Base-by-base conservation (phyloP, 306 rosid genomes). In the Medicago ruthenica region DNA sequence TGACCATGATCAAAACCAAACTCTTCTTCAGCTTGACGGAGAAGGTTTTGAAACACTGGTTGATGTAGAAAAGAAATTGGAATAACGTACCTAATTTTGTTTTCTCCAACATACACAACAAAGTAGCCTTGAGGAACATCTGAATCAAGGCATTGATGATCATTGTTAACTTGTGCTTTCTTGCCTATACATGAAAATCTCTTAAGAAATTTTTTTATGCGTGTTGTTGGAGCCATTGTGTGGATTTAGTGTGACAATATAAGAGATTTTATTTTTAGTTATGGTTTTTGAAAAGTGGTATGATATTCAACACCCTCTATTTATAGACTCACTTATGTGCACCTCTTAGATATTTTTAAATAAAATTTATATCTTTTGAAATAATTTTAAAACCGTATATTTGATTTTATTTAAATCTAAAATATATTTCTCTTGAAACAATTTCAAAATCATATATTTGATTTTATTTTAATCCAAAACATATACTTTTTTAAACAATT, bases 51-150 rank as follows among this genome's bases (percentile, higher is more conserved):
- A 57, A 96, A 96, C 85, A 90, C 92, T 0, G 99, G 96, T 14
- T 85, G 84, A 16, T 79, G 84, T 4, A 96, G 82, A 64, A 89
- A 82, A 2, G 97, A 90, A 45, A 96, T 85, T 0, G 99, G 99
- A 4, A 96, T 88, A 58, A 96, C 86, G 81, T 90, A 83, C 59
- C 98, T 87, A 86, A 89, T 90, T 54, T 98, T 81, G 64, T 92
- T 92, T 64, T 88, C 92, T 8, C 99, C 95, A 39, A 96, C 99
- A 21, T 96, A 96, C 1, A 96, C 97, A 53, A 88, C 99, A 63
- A 96, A 92, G 78, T 92, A 98, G 9, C 99, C 97, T 77, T 90
- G 90, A 0, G 99, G 98, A 0, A 92, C 98, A 65, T 92, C 95
- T 82, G 87, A 12, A 42, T 92, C 89, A 2, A 80, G 76, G 4